Base-by-base conservation (phyloP, 257 asterid genomes). In the Asclepias syriaca region DNA sequence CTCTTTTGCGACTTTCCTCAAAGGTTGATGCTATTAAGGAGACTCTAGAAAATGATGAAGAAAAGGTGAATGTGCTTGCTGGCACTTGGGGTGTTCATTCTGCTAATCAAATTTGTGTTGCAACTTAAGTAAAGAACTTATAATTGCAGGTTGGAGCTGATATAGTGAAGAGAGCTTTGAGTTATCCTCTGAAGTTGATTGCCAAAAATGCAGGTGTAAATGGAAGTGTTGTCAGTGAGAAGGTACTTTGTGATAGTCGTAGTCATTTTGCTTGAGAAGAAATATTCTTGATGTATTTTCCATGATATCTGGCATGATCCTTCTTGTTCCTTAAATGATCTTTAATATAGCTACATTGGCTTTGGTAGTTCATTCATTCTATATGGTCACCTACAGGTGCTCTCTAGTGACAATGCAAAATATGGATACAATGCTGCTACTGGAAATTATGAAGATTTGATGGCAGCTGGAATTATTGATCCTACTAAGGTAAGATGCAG, bases 201-300 rank as follows among this genome's bases (percentile, higher is more conserved):
- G 99, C 99, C 78, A 90, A 92, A 80, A 95, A 95, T 68, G 99
- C 99, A 66, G 99, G 99, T 68, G 98, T 90, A 65, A 92, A 95
- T 65, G 99, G 99, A 72, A 92, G 97, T 77, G 99, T 95, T 40
- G 99, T 95, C 72, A 90, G 96, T 75, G 99, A 95, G 85, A 95
- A 95, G 99, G 99, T 91, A 70, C 13, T 57, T 32, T 45, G 6
- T 51, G 57, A 29, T 49, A 37, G 32, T 9, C 32, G 0, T 22
- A 11, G 58, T 66, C 21, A 72, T 66, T 43, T 75, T 18, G 27
- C 40, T 43, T 8, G 6, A 5, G 29, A 8, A 22, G 65, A 19
- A 24, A 60, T 53, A 0, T 39, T 32, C 11, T 6, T 58, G 40
- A 49, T 65, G 40, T 32, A 21, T 16, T n/a, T 54, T 7, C 53